Conservation (phyloP, 1,284 basidiomycete species). For the Melampsora abietis-canadensis region DNA sequence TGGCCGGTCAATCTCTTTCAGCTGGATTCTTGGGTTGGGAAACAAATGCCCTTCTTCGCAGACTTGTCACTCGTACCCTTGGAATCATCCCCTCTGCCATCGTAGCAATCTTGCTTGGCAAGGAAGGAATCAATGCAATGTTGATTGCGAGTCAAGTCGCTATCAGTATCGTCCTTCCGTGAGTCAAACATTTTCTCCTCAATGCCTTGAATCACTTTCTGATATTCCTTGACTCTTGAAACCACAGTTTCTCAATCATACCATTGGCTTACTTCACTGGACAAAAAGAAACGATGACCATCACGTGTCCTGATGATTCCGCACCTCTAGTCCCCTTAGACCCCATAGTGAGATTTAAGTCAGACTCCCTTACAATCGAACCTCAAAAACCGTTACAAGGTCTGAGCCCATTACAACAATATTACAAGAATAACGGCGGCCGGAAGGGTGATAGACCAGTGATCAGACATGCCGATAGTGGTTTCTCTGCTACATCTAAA, state of each 20-base stretch:
- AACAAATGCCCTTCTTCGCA: conserved; percentile 24
- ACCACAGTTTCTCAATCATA: conserved; percentile 23
- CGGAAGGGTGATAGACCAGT: background rate
- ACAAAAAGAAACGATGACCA: conserved; percentile 20
- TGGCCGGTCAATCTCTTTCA: conserved; percentile 29
- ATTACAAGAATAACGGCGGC: conserved; percentile 1
- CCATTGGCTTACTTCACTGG: conserved; percentile 25
- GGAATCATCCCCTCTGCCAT: conserved; percentile 30
- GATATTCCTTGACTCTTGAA: background rate
- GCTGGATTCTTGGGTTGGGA: conserved; percentile 23
- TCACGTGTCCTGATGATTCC: background rate
- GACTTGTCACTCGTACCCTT: conserved; percentile 26
- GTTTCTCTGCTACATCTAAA: background rate
- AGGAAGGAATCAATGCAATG: conserved; percentile 22
- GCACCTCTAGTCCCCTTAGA: background rate
- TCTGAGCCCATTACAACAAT: conserved; percentile 1
- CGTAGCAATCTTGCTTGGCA: conserved; percentile 3
- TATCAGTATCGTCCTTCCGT: conserved; percentile 38
- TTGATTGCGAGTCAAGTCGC: conserved; percentile 33
- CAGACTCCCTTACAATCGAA: conserved; percentile 1
- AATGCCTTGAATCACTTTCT: too few relatives aligned
- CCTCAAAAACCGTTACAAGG: background rate
- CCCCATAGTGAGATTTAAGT: background rate
- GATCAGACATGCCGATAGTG: background rate
- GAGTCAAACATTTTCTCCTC: background rate